Base-by-base conservation (phyloP, 2,329 filamentous ascomycete species). In the Trichoderma endophyticum region DNA sequence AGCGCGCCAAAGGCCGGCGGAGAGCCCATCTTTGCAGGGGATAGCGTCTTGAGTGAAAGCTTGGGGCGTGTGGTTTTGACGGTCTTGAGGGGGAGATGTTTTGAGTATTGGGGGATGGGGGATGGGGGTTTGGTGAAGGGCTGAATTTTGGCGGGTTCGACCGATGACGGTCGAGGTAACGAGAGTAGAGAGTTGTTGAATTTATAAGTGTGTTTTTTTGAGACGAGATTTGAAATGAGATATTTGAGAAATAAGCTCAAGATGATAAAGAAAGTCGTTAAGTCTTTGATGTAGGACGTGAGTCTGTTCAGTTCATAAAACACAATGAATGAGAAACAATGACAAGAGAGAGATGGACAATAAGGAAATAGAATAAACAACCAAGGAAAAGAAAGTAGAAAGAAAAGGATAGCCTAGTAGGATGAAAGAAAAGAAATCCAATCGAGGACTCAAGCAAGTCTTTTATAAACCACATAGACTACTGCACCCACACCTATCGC, bases 41-140 rank as follows among this genome's bases (percentile, higher is more conserved):
- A 43, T 14, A 51, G n/a, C 51, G 83, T 86, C 70, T 82, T 77
- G 71, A 86, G 78, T 14, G 82, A 83, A 65, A 86, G 84, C 36
- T 78, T 79, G 39, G 85, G 85, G 68, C 82, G 75, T 73, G 82
- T 78, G 74, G 79, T 79, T 28, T 77, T 77, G 56, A 81, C 80
- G 70, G 84, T 86, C 72, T 80, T 82, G 76, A 83, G 73, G 75
- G 83, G 79, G 77, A 83, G 73, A 76, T 82, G 80, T 75, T 81
- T 81, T 76, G 83, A 78, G 79, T 84, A 80, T 78, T 83, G 76
- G 75, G 84, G 78, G 80, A 82, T 77, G 51, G 73, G 71, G 73
- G 80, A 75, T 74, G 77, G 63, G 69, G 77, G 76, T 73, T 79
- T 73, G 56, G 75, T 26, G 69, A 79, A 77, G 74, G 78, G 78